Evolutionary conservation across 257 asterid genomes (phyloP).

Genomic region (Nicotiana sylvestris): DNA sequence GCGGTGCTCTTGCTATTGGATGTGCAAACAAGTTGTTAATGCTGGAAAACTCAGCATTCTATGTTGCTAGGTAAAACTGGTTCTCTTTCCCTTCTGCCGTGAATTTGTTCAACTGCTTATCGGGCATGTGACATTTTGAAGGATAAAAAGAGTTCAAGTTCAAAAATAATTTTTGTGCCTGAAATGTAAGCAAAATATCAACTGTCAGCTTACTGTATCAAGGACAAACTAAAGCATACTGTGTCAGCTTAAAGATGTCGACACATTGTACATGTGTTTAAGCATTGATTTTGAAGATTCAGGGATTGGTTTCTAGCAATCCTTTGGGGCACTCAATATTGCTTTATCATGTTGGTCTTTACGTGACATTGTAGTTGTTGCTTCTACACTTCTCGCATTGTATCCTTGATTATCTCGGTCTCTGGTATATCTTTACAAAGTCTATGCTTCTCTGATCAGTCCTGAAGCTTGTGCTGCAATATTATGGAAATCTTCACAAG

Average conservation of each 20-base stretch:
- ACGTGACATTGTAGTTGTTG: neutral
- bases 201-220: neutral
- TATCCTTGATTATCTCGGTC: neutral
- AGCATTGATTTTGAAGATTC: neutral
- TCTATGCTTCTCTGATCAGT: constrained; percentile 32
- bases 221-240: neutral
- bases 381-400: neutral
- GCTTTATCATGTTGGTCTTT: neutral
- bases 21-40: constrained; percentile 87
- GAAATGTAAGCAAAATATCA: neutral
- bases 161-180: neutral
- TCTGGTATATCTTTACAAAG: neutral
- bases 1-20: constrained; percentile 99
- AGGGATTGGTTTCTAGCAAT: neutral
- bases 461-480: constrained; percentile 99
- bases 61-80: constrained; percentile 71
- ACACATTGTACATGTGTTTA: neutral
- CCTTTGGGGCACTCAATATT: neutral
- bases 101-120: neutral
- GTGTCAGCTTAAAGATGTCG: neutral
- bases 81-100: neutral
- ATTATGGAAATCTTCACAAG: constrained; percentile 79
- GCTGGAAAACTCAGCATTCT: constrained; percentile 96
- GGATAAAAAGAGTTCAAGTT: neutral
- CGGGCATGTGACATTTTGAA: neutral